phyloP scores from a whole-genome alignment of 1,284 basidiomycete genomes.

The Cutaneotrichosporon sp. region DNA sequence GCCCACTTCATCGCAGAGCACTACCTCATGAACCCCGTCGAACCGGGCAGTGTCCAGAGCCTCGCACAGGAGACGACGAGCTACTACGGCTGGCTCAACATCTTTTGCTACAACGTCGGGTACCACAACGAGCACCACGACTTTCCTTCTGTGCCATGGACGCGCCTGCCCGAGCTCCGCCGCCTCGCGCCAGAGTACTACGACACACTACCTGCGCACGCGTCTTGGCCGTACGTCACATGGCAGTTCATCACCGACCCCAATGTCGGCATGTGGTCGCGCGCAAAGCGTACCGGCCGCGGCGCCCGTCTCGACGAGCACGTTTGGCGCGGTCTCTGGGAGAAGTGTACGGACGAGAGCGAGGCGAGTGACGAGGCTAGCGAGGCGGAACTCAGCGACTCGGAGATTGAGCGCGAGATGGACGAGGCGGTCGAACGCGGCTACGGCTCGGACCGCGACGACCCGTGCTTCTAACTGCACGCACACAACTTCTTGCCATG shows the following conservation, averaged over 20 bases:
- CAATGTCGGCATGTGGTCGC: slow-evolving; percentile 64
- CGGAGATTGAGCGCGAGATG: slow-evolving; percentile 20
- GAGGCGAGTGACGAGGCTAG: slow-evolving; percentile 12
- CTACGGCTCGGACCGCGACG: slow-evolving; percentile 14
- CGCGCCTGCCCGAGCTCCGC: slow-evolving; percentile 76
- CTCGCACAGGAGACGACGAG: slow-evolving; percentile 84
- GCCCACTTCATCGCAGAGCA: slow-evolving; percentile 98
- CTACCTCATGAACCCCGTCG: slow-evolving; percentile 70
- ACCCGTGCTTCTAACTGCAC: too few species aligned
- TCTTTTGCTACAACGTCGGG: slow-evolving; percentile 93
- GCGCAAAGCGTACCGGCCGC: slow-evolving; percentile 49
- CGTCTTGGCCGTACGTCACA: slow-evolving; percentile 90
- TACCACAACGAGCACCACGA: slow-evolving; percentile 99
- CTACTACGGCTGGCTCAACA: slow-evolving; percentile 89
- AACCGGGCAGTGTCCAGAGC: slow-evolving; percentile 25
- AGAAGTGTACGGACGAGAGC: slow-evolving; percentile 6
- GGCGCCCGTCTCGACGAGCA: slow-evolving; percentile 38
- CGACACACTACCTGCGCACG: slow-evolving; percentile 76
- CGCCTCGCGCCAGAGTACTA: slow-evolving; percentile 88
- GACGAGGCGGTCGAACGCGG: slow-evolving; percentile 21
- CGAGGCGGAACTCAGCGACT: slow-evolving; percentile 8
- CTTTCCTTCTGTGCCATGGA: slow-evolving; percentile 95
- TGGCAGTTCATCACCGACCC: slow-evolving; percentile 87
- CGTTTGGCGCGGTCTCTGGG: slow-evolving; percentile 29
- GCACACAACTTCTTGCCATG: too few species aligned